phyloP scores from a whole-genome alignment of 2,329 filamentous ascomycete species.

The Neoascochyta sp. region DNA sequence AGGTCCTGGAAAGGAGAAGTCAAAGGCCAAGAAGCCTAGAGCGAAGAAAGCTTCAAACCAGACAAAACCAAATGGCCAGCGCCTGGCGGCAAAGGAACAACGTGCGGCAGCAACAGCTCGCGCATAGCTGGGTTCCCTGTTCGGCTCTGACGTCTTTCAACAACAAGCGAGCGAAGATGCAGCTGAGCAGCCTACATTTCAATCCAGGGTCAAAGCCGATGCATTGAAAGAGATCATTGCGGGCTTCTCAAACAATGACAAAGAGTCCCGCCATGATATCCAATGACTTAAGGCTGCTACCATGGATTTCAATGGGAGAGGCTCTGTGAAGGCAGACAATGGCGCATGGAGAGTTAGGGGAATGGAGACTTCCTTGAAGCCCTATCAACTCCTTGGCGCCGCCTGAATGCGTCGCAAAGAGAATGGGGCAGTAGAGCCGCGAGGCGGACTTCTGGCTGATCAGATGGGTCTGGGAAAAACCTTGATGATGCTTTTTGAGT shows the following conservation, averaged over 20 bases:
- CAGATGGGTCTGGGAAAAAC: constrained; percentile 45
- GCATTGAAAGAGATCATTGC: constrained; percentile 43
- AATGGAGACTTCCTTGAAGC: constrained; percentile 46
- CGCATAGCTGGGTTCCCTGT: no score
- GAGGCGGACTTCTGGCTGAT: constrained; percentile 43
- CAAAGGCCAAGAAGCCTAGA: constrained; percentile 4
- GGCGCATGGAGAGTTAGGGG: constrained; percentile 47
- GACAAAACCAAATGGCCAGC: no score
- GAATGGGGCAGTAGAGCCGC: constrained; percentile 32
- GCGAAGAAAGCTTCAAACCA: constrained; percentile 1
- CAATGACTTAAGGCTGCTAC: constrained; percentile 38
- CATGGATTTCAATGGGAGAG: constrained; percentile 42
- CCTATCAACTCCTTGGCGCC: constrained; percentile 51
- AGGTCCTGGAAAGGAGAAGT: constrained; percentile 3
- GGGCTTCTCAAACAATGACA: constrained; percentile 37
- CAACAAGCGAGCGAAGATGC: constrained; percentile 26
- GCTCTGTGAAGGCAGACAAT: constrained; percentile 31
- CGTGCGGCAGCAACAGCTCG: no score
- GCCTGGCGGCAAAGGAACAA: no score
- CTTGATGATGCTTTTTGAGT: constrained; percentile 36
- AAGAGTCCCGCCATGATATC: constrained; percentile 38
- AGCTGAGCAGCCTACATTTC: constrained; percentile 24
- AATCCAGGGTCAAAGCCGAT: constrained; percentile 20
- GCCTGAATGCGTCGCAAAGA: constrained; percentile 57
- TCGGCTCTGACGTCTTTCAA: constrained; percentile 30